Evolutionary conservation across 768 basidiomycete genomes (phyloP), one percentile per base, ranked within the genome.

Genomic region (Russula vinacea): DNA sequence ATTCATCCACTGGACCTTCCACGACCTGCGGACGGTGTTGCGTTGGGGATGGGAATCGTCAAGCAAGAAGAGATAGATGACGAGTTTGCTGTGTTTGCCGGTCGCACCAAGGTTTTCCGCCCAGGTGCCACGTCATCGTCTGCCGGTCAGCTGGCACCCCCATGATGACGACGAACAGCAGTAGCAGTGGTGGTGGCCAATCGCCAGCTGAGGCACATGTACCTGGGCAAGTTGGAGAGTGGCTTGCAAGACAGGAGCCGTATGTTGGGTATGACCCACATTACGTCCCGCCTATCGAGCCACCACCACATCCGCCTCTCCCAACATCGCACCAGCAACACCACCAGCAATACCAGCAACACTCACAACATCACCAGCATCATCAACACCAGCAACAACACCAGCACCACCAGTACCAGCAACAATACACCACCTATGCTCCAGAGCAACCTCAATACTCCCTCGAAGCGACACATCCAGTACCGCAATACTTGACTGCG

Each of bases 51-150:
- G 49, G 84, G 86, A 77, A 24, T 24, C 42, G 74, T 85, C 67
- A 80, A 83, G 58, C 76, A 80, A 62, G 83, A 84, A 55, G 79
- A 79, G 13, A 77, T 74, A 0, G 86, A 84, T 22, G 88, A 90
- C 62, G 88, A 88, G 65, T 76, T 90, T 5, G 77, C 83, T 0
- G 87, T 90, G 50, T 86, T 89, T 69, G 83, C 86, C 0, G 89
- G 88, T 5, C 82, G 83, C 62, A 86, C 83, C 0, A 78, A 83
- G 10, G 82, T 90, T 45, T 81, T 89, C 16, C 81, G 84, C 2
- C 75, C 77, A 9, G 79, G 80, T 68, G 75, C 74, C 71, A 60
- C 74, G 37, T 71, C 65, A 7, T 22, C 44, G 14, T 16, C 62
- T 0, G 50, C 22, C 4, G 13, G 51, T 1, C 52, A 47, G 11